Evolutionary conservation across 306 rosid species (phyloP).

Genomic region (Trifolium pratense): DNA sequence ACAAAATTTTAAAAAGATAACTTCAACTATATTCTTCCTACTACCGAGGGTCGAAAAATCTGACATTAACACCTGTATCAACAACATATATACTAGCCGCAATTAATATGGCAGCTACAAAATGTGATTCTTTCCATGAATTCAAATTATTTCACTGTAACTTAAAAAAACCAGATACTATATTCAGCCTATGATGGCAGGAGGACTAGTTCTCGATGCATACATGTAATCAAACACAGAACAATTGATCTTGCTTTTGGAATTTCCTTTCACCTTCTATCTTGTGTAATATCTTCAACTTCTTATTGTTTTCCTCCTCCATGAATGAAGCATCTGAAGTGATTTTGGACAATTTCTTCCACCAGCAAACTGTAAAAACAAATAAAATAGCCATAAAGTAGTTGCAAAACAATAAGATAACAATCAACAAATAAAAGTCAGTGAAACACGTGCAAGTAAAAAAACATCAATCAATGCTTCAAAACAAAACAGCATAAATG

Average conservation of each 20-base stretch:
- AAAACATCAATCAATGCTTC: no score
- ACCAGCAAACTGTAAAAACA: no score
- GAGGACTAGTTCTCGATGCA: no score
- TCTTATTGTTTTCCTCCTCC: background rate
- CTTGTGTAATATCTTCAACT: background rate
- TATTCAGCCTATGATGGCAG: no score
- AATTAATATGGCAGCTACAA: constrained; percentile 26
- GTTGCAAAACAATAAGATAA: constrained; percentile 6
- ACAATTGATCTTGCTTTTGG: background rate
- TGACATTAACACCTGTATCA: constrained; percentile 68
- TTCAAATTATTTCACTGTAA: background rate
- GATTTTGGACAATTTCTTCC: no score
- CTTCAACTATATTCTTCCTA: background rate
- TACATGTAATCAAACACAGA: background rate
- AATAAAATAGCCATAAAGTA: background rate
- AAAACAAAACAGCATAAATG: background rate
- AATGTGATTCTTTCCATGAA: background rate
- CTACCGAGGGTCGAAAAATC: constrained; percentile 73
- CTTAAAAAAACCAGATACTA: no score
- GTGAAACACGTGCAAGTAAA: background rate
- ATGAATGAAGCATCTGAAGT: no score
- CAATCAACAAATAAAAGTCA: no score
- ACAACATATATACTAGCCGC: constrained; percentile 70
- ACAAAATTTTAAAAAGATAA: background rate
- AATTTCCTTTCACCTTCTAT: background rate